Evolutionary conservation across 2,329 filamentous ascomycete species (phyloP), one percentile per base, ranked within the genome.

Genomic region (Drechslerella stenobrocha): DNA sequence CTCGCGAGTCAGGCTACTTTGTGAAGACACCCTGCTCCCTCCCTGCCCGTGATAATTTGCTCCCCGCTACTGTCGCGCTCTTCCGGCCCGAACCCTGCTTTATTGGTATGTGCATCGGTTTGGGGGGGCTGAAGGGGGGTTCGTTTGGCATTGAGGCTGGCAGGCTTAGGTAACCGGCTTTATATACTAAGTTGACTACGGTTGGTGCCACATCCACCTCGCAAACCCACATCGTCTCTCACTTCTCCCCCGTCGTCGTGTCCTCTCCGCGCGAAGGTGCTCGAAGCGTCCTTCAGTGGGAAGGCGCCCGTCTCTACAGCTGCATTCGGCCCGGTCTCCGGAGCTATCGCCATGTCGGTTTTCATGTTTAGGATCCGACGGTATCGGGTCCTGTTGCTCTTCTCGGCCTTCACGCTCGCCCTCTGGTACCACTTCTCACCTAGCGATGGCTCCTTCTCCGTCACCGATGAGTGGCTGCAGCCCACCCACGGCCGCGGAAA

Each of bases 361-460:
- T 26, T 67, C 11, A 45, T 67, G 63, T 67, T 67, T 26, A 67
- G 51, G 58, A 52, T 67, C 44, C 55, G 63, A 42, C 63, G 63
- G 15, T 67, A 67, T 35, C 48, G 63, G 35, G 46, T 67, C 4
- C 51, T 67, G 55, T 44, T 67, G 35, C 55, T 67, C 20, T 67
- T 67, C 55, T 56, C 63, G 15, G 63, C 63, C 23, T 52, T 67
- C 51, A 55, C 42, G 13, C 50, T 67, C 50, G 63, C 50, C 30
- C 51, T 67, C 13, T 67, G 63, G 63, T 67, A 67, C 35, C 51
- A 67, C 45, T 67, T 60, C 50, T 67, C 63, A 51, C 63, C 63
- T 60, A 37, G 48, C 35, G 63, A 67, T 56, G 45, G 55, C 53
- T 53, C 55, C 15, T 59, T 47, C 26, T 18, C 26, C 18, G 55